phyloP scores from a whole-genome alignment of 768 basidiomycete genomes.

The Lentinula sp. region DNA sequence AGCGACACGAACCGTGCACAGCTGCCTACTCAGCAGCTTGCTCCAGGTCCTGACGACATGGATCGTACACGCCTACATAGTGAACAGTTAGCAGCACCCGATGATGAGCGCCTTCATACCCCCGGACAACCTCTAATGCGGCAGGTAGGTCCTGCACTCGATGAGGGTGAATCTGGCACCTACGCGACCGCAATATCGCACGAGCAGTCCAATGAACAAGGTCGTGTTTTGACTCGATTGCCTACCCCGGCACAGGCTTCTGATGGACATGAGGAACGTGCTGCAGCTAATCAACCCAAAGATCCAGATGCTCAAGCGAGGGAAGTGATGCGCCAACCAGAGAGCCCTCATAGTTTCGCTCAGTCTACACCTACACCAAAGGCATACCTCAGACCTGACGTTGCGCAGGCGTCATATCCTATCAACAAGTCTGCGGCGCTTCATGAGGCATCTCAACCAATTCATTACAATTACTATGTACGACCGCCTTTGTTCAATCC shows the following conservation, averaged over 20 bases:
- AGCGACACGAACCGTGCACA: neutral
- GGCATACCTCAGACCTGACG: neutral
- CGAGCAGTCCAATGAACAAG: neutral
- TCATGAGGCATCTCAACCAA: neutral
- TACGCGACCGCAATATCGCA: neutral
- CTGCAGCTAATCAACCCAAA: neutral
- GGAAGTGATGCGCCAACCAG: neutral
- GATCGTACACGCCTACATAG: neutral
- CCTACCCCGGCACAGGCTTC: neutral
- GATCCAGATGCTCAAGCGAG: neutral
- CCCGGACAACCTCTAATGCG: neutral
- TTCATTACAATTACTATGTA: neutral
- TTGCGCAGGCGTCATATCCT: neutral
- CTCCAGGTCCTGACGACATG: neutral
- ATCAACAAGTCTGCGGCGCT: neutral
- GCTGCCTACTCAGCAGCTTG: neutral
- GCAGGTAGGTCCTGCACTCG: neutral
- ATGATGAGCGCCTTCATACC: neutral
- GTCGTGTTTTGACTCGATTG: neutral
- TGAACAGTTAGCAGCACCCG: neutral
- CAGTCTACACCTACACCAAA: neutral
- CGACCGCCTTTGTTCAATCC: neutral
- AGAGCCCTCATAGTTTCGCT: neutral
- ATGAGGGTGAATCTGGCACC: neutral
- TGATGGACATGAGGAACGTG: neutral